These are phyloP conservation scores for Hawksworthiomyces lignivorus DNA, from an alignment of 2,329 filamentous ascomycete genomes.

Conservation along the genomic window DNA sequence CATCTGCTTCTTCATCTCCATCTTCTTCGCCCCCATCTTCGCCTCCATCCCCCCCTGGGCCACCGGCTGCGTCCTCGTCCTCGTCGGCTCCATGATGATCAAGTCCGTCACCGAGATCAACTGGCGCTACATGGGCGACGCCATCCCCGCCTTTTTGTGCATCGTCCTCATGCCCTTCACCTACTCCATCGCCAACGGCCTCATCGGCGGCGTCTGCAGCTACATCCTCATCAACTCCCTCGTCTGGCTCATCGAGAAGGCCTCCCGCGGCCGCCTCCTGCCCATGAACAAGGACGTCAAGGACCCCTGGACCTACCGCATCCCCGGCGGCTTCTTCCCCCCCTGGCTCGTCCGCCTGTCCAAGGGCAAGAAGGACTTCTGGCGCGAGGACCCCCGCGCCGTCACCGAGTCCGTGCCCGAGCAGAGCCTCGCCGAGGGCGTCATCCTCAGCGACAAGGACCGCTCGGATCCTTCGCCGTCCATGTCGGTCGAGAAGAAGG, in stretches of 20 bases:
- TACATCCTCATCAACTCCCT: slow-evolving; percentile 42
- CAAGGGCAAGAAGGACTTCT: slow-evolving; percentile 67
- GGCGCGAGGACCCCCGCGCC: slow-evolving; percentile 33
- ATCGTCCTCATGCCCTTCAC: slow-evolving; percentile 70
- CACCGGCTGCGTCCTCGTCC: too few relatives aligned
- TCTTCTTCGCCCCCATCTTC: slow-evolving; percentile 72
- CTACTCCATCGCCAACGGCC: slow-evolving; percentile 70
- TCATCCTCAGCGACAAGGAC: neutral
- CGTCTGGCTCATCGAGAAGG: slow-evolving; percentile 38
- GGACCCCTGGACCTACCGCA: slow-evolving; percentile 52
- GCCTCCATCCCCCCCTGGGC: slow-evolving; percentile 73
- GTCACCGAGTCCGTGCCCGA: neutral
- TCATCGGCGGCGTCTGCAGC: slow-evolving; percentile 56
- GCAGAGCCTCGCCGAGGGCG: neutral
- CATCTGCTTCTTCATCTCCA: slow-evolving; percentile 60
- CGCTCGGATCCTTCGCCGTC: too few relatives aligned
- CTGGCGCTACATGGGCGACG: slow-evolving; percentile 69
- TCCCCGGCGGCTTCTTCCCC: slow-evolving; percentile 67
- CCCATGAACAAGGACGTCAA: slow-evolving; percentile 47
- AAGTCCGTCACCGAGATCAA: slow-evolving; percentile 67
- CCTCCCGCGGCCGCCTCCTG: too few relatives aligned
- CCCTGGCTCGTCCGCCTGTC: slow-evolving; percentile 60
- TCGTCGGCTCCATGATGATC: slow-evolving; percentile 74
- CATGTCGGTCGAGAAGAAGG: too few relatives aligned
- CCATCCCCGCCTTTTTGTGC: slow-evolving; percentile 67